A percentile compares a stretch with the other conserved stretches of the same genome.
These are phyloP conservation scores for Monosporascus sp. DNA, from an alignment of 2,329 filamentous ascomycete genomes.

Conservation along the genomic window DNA sequence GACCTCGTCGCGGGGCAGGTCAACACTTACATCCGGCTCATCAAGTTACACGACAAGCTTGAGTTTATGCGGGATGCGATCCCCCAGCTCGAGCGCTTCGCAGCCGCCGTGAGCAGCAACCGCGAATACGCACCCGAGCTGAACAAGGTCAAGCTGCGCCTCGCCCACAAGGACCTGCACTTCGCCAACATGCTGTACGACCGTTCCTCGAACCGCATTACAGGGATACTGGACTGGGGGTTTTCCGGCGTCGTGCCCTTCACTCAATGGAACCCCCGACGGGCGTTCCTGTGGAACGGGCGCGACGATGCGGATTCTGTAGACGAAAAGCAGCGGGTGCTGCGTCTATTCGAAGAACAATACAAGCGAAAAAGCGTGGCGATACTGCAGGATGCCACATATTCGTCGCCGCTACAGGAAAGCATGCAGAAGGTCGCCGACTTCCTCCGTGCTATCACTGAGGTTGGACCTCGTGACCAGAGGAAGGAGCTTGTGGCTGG, in stretches of 20 bases:
- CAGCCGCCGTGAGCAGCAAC: constrained; percentile 1
- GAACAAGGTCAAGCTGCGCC: constrained; percentile 15
- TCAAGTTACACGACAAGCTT: constrained; percentile 21
- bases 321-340: too few species aligned
- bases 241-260: constrained; percentile 31
- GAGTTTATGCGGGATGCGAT: constrained; percentile 20
- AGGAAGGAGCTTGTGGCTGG: neutral
- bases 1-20: constrained; percentile 21
- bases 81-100: constrained; percentile 23
- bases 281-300: constrained; percentile 31
- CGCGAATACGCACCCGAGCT: constrained; percentile 6
- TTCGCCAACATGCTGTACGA: constrained; percentile 32
- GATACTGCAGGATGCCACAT: too few species aligned
- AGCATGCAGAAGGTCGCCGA: neutral
- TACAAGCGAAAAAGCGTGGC: too few species aligned
- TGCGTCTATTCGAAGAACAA: too few species aligned
- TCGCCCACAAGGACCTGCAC: constrained; percentile 34
- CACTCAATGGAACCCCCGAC: constrained; percentile 28
- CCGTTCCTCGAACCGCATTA: constrained; percentile 19
- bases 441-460: constrained; percentile 1
- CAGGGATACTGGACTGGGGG: constrained; percentile 32
- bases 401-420: neutral
- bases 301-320: neutral
- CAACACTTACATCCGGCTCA: constrained; percentile 20
- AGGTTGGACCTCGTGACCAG: neutral